phyloP scores from a whole-genome alignment of 2,329 filamentous ascomycete genomes.

The Fusarium lyarnte region DNA sequence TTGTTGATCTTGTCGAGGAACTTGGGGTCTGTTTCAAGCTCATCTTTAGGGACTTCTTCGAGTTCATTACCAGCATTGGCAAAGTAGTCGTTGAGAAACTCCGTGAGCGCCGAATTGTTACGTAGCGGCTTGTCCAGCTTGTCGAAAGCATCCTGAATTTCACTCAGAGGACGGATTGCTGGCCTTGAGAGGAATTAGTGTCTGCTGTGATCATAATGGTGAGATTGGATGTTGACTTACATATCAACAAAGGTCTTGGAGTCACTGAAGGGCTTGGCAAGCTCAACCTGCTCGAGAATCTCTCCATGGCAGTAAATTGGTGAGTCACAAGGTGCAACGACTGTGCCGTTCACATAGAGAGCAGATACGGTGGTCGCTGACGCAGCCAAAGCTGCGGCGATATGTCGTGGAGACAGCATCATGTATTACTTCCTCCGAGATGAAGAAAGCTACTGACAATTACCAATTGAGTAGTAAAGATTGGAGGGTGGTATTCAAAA shows the following conservation, averaged over 20 bases:
- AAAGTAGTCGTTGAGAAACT: conserved; percentile 72
- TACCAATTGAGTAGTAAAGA: conserved; percentile 2
- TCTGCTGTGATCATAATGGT: background rate
- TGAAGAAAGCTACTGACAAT: background rate
- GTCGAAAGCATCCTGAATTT: conserved; percentile 70
- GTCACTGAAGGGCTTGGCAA: conserved; percentile 71
- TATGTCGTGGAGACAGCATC: conserved; percentile 42
- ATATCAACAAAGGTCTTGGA: conserved; percentile 79
- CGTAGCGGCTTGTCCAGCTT: conserved; percentile 67
- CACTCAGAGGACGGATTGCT: conserved; percentile 65
- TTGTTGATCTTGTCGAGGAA: conserved; percentile 69
- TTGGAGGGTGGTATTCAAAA: background rate
- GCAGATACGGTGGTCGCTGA: conserved; percentile 50
- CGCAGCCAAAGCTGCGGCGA: conserved; percentile 43
- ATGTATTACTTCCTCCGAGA: background rate
- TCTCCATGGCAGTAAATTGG: conserved; percentile 74
- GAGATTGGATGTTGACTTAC: conserved; percentile 50
- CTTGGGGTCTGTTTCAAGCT: conserved; percentile 64
- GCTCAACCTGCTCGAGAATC: conserved; percentile 68
- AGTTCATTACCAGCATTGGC: conserved; percentile 71
- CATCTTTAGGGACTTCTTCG: conserved; percentile 58
- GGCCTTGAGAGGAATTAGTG: conserved; percentile 55
- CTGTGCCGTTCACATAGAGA: conserved; percentile 68
- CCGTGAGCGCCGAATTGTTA: conserved; percentile 70
- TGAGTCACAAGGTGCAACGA: conserved; percentile 72